These are phyloP conservation scores for Calonectria pseudoreteaudii DNA, from an alignment of 2,329 filamentous ascomycete species.

Conservation along the genomic window DNA sequence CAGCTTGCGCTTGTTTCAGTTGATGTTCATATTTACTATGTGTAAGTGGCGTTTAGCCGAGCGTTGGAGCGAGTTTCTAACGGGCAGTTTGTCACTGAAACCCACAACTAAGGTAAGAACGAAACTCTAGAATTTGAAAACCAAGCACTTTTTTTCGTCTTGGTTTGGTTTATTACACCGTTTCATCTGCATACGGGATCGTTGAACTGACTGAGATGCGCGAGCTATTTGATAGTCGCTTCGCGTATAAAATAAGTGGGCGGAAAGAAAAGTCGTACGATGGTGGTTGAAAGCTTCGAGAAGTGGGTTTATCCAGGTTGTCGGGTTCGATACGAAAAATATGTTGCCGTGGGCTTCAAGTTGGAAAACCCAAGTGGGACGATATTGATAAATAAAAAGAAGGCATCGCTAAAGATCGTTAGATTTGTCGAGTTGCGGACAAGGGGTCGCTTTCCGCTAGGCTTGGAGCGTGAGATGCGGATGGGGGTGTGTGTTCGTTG, in stretches of 20 bases:
- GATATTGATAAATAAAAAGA: too few relatives aligned
- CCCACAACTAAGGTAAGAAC: not conserved
- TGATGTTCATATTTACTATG: not conserved
- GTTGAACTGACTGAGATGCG: not conserved
- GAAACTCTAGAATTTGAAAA: not conserved
- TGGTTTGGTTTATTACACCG: not conserved
- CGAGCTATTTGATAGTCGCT: not conserved
- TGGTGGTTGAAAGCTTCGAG: not conserved
- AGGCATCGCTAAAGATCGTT: too few relatives aligned
- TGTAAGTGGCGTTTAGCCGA: not conserved
- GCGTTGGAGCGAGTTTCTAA: not conserved
- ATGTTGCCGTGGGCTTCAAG: not conserved
- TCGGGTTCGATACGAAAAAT: slow-evolving; percentile 1
- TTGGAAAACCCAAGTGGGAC: not conserved
- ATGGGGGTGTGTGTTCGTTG: not conserved
- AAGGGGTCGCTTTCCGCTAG: not conserved
- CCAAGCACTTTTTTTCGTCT: too few relatives aligned
- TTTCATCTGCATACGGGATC: not conserved
- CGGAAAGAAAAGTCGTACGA: not conserved
- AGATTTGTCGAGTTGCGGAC: too few relatives aligned
- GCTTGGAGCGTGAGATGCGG: not conserved
- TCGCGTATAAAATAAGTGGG: not conserved
- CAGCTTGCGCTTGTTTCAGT: too few relatives aligned
- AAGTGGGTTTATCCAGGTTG: not conserved
- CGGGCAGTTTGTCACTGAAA: not conserved